A percentile compares a stretch with the other conserved stretches of the same genome.
These are phyloP conservation scores for Singerocomus inundabilis DNA, from an alignment of 1,284 basidiomycete genomes.

Conservation along the genomic window DNA sequence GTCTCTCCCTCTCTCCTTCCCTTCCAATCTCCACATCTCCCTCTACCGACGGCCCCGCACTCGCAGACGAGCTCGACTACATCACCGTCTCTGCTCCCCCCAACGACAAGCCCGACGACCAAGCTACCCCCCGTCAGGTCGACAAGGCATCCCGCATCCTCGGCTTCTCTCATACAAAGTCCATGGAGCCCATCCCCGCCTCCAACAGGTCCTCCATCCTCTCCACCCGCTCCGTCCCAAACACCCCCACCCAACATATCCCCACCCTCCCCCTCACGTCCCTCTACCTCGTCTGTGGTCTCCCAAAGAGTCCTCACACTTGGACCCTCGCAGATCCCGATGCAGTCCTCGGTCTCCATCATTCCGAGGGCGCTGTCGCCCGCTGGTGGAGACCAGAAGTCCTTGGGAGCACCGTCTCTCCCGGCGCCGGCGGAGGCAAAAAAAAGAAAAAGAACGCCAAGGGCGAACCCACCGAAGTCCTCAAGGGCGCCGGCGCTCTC, in stretches of 20 bases:
- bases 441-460: slow-evolving; percentile 62
- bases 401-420: slow-evolving; percentile 83
- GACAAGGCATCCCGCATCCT: slow-evolving; percentile 73
- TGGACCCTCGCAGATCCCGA: slow-evolving; percentile 94
- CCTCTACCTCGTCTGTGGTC: slow-evolving; percentile 80
- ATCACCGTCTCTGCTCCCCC: slow-evolving; percentile 50
- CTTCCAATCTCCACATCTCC: slow-evolving; percentile 21
- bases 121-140: slow-evolving; percentile 12
- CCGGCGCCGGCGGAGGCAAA: slow-evolving; percentile 62
- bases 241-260: slow-evolving; percentile 48
- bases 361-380: slow-evolving; percentile 84
- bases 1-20: background rate
- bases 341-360: slow-evolving; percentile 79
- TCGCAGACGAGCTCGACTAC: slow-evolving; percentile 71
- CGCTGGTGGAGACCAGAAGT: slow-evolving; percentile 96
- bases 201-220: slow-evolving; percentile 71
- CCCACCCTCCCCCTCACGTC: slow-evolving; percentile 75
- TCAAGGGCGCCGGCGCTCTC: slow-evolving; percentile 70
- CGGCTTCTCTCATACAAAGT: slow-evolving; percentile 66
- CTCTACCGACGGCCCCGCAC: slow-evolving; percentile 34
- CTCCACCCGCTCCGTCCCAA: slow-evolving; percentile 70
- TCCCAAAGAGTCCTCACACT: slow-evolving; percentile 83
- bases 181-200: slow-evolving; percentile 80
- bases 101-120: slow-evolving; percentile 8
- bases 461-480: slow-evolving; percentile 58